Conservation (phyloP, 345 rosid species). For the Conringia planisiliqua region DNA sequence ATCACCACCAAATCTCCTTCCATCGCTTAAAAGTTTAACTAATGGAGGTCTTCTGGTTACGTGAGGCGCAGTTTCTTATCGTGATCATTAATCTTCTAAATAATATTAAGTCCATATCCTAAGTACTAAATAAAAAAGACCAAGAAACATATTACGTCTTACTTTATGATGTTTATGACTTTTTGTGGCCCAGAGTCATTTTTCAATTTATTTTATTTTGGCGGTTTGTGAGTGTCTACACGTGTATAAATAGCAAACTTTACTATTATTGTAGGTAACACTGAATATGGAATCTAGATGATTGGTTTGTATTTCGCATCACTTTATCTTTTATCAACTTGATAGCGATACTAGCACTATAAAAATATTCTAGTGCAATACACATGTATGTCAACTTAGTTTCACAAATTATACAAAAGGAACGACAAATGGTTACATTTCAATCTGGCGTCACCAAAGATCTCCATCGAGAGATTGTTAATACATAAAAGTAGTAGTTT, state of each 20-base stretch:
- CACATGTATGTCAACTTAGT: background rate
- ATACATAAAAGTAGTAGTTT: no score
- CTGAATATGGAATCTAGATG: background rate
- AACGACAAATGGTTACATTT: no score
- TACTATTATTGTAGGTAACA: background rate
- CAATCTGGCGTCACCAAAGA: no score
- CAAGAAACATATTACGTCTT: background rate
- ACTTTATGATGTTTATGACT: background rate
- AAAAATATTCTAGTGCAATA: background rate
- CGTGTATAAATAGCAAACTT: background rate
- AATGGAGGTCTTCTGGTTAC: background rate
- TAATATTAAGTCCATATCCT: background rate
- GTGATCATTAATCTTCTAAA: background rate
- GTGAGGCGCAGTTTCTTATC: background rate
- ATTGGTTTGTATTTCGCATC: background rate
- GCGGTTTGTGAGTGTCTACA: background rate
- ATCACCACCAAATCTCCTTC: slow-evolving; percentile 19
- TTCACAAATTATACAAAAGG: no score
- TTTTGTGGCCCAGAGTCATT: background rate
- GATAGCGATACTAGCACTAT: background rate
- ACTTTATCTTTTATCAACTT: background rate
- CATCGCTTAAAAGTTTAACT: background rate
- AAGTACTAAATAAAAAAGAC: background rate
- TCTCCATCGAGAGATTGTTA: no score
- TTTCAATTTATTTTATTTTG: background rate